Evolutionary conservation across 345 rosid species (phyloP), one percentile per base, ranked within the genome.

Genomic region (Lepidium africanum): DNA sequence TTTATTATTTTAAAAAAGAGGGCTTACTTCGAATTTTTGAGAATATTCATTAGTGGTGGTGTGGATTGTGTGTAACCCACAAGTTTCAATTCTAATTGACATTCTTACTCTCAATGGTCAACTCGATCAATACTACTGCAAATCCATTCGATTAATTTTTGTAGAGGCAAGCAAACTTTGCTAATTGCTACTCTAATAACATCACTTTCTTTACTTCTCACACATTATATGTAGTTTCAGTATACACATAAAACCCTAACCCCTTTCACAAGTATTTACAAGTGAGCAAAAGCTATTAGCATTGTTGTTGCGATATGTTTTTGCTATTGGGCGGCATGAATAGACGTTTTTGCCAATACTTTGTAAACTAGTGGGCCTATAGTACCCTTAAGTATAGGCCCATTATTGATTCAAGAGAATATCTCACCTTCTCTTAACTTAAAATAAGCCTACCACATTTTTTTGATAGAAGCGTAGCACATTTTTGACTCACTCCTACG

Each of bases 111-210:
- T 19, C 96, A n/a, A 77, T 84, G 84, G 89, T 88, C 7, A 90
- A 82, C 63, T 9, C 90, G 71, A 85, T 91, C 56, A 89, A 94
- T 68, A 61, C 87, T 46, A 71, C 61, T 64, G 86, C 97, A 1
- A 94, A 92, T 55, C 56, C 83, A 65, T 96, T 25, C 27, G 27
- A 25, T 89, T 21, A 59, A 72, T 30, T 91, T 96, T 82, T 81
- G 79, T 49, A 72, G 59, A 33, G 81, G 81, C 63, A 81, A 63
- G 23, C 23, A 21, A 21, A 21, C 23, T 2, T 21, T 21, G 23
- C 2, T 21, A 21, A 1, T 21, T 21, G n/a, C 88, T 88, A 58
- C 40, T 27, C 32, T 45, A 69, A 10, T 33, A 16, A 45, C 35
- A 11, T 12, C 37, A 54, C 10, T 21, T 21, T 42, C 30, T 38